These are phyloP conservation scores for Sclerotinia subarctica DNA, from an alignment of 2,329 filamentous ascomycete genomes.

Conservation along the genomic window DNA sequence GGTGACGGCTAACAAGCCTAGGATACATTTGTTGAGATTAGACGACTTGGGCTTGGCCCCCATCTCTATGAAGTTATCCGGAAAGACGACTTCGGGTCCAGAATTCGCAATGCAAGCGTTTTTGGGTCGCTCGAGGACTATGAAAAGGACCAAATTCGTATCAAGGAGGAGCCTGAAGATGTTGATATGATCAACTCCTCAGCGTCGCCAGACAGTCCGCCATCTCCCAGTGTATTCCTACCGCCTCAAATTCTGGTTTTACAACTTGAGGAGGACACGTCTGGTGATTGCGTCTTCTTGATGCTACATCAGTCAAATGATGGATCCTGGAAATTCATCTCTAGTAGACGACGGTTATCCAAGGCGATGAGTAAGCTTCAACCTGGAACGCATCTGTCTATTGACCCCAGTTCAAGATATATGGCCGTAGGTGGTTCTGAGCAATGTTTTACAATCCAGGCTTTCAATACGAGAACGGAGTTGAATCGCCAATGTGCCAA, in stretches of 20 bases:
- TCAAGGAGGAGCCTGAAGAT: conserved; percentile 36
- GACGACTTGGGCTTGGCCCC: conserved; percentile 66
- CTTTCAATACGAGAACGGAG: conserved; percentile 55
- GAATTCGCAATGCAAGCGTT: conserved; percentile 75
- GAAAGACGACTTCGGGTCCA: conserved; percentile 73
- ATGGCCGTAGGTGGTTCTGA: conserved; percentile 69
- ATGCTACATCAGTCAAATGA: conserved; percentile 56
- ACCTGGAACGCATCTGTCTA: conserved; percentile 64
- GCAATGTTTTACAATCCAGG: conserved; percentile 67
- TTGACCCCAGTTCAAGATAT: conserved; percentile 72
- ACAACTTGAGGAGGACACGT: conserved; percentile 55
- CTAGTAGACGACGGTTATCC: conserved; percentile 55
- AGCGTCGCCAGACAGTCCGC: not conserved
- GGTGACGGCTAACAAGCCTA: conserved; percentile 38
- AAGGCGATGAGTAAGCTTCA: conserved; percentile 50
- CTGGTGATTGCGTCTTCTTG: conserved; percentile 72
- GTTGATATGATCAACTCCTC: conserved; percentile 18
- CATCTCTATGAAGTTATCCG: conserved; percentile 72
- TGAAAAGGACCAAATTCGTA: conserved; percentile 40
- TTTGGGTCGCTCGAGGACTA: conserved; percentile 55
- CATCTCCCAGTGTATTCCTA: conserved; percentile 38
- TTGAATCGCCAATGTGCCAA: conserved; percentile 50
- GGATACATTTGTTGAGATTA: conserved; percentile 79
- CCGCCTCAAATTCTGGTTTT: conserved; percentile 82
- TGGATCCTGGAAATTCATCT: conserved; percentile 41